Evolutionary conservation across 257 asterid genomes (phyloP).

Genomic region (Primulina huaijiensis): DNA sequence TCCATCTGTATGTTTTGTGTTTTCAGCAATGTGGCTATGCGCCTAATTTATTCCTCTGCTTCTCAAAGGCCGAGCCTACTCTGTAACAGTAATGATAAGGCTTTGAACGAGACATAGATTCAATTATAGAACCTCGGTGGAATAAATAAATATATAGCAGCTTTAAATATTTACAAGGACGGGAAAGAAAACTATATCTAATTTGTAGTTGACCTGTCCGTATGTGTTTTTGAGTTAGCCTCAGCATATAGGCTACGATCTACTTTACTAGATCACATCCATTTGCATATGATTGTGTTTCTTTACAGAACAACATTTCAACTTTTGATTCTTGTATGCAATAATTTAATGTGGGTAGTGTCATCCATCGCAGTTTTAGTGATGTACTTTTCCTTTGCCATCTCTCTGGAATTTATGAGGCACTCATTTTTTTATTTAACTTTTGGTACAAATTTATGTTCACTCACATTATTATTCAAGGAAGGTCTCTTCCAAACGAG

Average conservation of each 20-base stretch:
- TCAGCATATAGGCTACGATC: not conserved
- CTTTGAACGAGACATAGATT: not conserved
- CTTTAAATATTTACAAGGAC: not conserved
- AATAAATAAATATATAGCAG: not conserved
- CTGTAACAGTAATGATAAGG: not conserved
- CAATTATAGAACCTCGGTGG: not conserved
- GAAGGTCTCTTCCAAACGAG: constrained; percentile 86
- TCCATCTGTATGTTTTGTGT: no score
- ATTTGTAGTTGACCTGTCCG: not conserved
- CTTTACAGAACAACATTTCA: not conserved
- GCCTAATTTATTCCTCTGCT: not conserved
- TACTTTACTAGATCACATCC: not conserved
- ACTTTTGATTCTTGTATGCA: not conserved
- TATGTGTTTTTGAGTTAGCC: not conserved
- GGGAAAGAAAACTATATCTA: not conserved
- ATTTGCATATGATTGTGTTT: constrained; percentile 1
- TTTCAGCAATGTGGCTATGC: not conserved
- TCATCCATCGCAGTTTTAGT: not conserved
- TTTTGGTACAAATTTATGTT: constrained; percentile 18
- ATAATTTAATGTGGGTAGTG: not conserved
- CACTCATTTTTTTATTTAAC: not conserved
- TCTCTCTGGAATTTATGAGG: constrained; percentile 2
- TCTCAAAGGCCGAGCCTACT: not conserved
- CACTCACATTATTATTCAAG: constrained; percentile 44
- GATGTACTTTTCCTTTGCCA: not conserved